phyloP scores from a whole-genome alignment of 352 stramenopile species.

The Aphanomyces astaci region DNA sequence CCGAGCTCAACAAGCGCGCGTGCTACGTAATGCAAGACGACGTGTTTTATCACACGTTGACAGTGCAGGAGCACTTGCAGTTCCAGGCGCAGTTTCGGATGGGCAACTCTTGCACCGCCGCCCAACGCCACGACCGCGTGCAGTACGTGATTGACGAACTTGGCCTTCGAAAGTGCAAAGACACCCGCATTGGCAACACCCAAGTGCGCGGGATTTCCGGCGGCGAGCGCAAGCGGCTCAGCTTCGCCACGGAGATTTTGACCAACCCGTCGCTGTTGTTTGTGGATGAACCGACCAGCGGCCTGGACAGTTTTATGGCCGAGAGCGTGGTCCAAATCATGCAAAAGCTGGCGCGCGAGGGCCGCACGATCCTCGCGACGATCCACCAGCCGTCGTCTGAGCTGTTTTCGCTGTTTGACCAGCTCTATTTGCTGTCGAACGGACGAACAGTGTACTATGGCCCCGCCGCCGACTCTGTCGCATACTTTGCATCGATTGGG shows the following conservation, averaged over 20 bases:
- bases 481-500: constrained; percentile 29
- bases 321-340: constrained; percentile 33
- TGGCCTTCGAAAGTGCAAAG: constrained; percentile 35
- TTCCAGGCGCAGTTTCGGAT: constrained; percentile 73
- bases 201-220: constrained; percentile 46
- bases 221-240: constrained; percentile 71
- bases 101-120: constrained; percentile 26
- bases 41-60: constrained; percentile 83
- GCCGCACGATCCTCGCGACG: constrained; percentile 74
- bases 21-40: constrained; percentile 89
- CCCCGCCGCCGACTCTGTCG: constrained; percentile 33
- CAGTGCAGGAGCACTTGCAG: constrained; percentile 72
- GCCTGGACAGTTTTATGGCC: constrained; percentile 39
- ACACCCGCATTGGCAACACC: constrained; percentile 42
- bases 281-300: constrained; percentile 69
- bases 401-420: constrained; percentile 37
- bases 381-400: constrained; percentile 75
- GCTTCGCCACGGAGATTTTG: constrained; percentile 72
- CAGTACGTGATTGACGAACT: constrained; percentile 36
- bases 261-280: constrained; percentile 64
- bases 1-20: constrained; percentile 31
- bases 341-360: constrained; percentile 50
- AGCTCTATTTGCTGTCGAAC: constrained; percentile 34
- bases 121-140: constrained; percentile 28
- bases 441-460: constrained; percentile 34